Evolutionary conservation across 345 rosid genomes (phyloP).

Genomic region (Lepidium africanum): DNA sequence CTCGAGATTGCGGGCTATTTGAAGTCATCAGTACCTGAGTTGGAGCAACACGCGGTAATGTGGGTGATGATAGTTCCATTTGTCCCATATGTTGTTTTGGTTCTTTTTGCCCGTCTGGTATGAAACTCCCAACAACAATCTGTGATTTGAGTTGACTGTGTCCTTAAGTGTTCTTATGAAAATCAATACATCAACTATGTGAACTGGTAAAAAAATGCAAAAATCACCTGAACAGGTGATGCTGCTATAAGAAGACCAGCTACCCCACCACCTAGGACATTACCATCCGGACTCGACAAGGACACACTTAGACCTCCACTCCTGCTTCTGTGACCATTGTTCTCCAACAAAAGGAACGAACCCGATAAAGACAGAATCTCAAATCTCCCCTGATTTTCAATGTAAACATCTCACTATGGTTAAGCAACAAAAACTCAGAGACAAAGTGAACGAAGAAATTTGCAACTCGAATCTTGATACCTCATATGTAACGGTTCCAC

Average conservation of each 20-base stretch:
- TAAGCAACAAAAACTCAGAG: neutral
- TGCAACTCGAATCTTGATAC: constrained; percentile 24
- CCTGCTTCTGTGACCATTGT: constrained; percentile 42
- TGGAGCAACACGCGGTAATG: constrained; percentile 10
- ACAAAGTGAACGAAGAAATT: neutral
- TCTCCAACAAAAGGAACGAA: constrained; percentile 43
- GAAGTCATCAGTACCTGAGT: constrained; percentile 21
- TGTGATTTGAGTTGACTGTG: constrained; percentile 17
- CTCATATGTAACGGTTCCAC: constrained; percentile 79
- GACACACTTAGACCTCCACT: constrained; percentile 69
- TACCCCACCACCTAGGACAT: constrained; percentile 82
- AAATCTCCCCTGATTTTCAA: constrained; percentile 55
- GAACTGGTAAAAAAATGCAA: neutral
- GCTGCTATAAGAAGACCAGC: constrained; percentile 90
- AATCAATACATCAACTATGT: neutral
- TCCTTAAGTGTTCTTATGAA: neutral
- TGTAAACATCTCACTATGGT: neutral
- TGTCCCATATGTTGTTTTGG: constrained; percentile 33
- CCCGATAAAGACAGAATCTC: constrained; percentile 85
- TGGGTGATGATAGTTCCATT: constrained; percentile 16
- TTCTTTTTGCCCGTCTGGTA: constrained; percentile 45
- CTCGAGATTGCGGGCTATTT: constrained; percentile 52
- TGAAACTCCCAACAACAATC: constrained; percentile 66
- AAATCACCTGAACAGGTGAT: constrained; percentile 66
- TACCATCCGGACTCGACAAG: constrained; percentile 78